Percentiles rank a stretch among this genome's conserved stretches.
These are phyloP conservation scores for Cyclotella choctawhatcheeana DNA, from an alignment of 108 stramenopile genomes.

Conservation along the genomic window DNA sequence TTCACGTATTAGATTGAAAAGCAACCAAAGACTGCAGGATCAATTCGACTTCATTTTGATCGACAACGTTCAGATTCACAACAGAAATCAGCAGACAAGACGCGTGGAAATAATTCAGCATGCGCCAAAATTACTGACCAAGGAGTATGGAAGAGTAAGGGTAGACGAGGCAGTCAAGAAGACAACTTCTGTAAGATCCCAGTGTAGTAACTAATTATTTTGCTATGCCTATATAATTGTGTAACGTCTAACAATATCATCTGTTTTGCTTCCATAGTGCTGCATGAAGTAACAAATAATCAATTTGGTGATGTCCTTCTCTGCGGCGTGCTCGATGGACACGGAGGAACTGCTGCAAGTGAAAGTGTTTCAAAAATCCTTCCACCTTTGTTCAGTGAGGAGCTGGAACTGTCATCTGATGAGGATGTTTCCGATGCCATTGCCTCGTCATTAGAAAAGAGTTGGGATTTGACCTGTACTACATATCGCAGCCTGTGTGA, in stretches of 20 bases:
- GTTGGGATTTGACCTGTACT: conserved; percentile 63
- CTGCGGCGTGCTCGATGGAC: conserved; percentile 86
- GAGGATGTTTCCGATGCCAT: conserved; percentile 12
- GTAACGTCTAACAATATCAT: neutral
- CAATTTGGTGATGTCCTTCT: conserved; percentile 60
- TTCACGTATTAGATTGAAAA: conserved; percentile 23
- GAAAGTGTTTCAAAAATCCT: conserved; percentile 56
- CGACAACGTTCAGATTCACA: conserved; percentile 30
- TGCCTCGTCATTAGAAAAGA: conserved; percentile 43
- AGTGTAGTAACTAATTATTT: neutral
- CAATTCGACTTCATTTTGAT: conserved; percentile 79
- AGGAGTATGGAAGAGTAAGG: conserved; percentile 79
- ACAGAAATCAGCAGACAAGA: conserved; percentile 1
- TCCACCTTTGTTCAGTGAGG: conserved; percentile 56
- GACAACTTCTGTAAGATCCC: conserved; percentile 67
- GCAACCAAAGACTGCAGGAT: conserved; percentile 32
- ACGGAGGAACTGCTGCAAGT: conserved; percentile 74
- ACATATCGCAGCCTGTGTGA: conserved; percentile 69
- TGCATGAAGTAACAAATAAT: conserved; percentile 68
- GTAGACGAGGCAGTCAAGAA: conserved; percentile 73
- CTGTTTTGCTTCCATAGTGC: conserved; percentile 45
- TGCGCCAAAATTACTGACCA: conserved; percentile 51
- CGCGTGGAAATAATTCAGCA: conserved; percentile 5
- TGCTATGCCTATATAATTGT: neutral
- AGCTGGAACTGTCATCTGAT: conserved; percentile 40